A percentile compares a stretch with the other conserved stretches of the same genome.
Conservation (phyloP, 495 filamentous ascomycete species). For the Bombardia bombarda region DNA sequence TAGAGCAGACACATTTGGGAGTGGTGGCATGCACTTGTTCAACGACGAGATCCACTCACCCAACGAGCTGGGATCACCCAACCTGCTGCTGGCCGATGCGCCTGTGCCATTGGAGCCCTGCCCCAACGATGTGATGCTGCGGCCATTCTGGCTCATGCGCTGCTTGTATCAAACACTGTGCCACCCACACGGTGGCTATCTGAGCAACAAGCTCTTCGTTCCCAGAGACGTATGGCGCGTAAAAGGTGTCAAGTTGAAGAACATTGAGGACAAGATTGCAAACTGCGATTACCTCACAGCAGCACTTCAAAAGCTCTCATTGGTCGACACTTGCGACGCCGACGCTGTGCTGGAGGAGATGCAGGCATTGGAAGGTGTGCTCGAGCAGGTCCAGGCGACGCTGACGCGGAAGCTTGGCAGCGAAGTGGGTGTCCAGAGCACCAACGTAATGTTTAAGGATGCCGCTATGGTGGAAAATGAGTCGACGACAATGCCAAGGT, state of each 20-base stretch:
- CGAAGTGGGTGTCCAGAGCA: constrained; percentile 78
- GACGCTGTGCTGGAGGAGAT: constrained; percentile 92
- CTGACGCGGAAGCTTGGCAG: constrained; percentile 78
- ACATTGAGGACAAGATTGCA: constrained; percentile 88
- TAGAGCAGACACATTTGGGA: constrained; percentile 42
- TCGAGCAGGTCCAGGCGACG: constrained; percentile 73
- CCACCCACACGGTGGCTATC: constrained; percentile 83
- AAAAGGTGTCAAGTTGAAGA: constrained; percentile 86
- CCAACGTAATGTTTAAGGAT: constrained; percentile 60
- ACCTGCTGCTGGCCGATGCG: constrained; percentile 40
- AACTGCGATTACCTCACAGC: constrained; percentile 89
- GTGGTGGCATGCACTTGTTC: constrained; percentile 73
- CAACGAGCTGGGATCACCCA: constrained; percentile 57
- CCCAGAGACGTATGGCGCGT: constrained; percentile 91
- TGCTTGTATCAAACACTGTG: constrained; percentile 86
- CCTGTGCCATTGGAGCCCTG: constrained; percentile 85
- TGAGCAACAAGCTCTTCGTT: constrained; percentile 84
- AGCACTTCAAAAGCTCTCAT: constrained; percentile 71
- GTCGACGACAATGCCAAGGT: constrained; percentile 35
- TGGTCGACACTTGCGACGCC: constrained; percentile 80
- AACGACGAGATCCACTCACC: constrained; percentile 76
- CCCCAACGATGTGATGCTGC: constrained; percentile 73
- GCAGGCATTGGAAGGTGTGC: constrained; percentile 78
- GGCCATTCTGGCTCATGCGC: constrained; percentile 96
- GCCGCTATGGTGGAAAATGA: constrained; percentile 30